Conservation (phyloP, 2,329 filamentous ascomycete species). For the Scedosporium boydii region DNA sequence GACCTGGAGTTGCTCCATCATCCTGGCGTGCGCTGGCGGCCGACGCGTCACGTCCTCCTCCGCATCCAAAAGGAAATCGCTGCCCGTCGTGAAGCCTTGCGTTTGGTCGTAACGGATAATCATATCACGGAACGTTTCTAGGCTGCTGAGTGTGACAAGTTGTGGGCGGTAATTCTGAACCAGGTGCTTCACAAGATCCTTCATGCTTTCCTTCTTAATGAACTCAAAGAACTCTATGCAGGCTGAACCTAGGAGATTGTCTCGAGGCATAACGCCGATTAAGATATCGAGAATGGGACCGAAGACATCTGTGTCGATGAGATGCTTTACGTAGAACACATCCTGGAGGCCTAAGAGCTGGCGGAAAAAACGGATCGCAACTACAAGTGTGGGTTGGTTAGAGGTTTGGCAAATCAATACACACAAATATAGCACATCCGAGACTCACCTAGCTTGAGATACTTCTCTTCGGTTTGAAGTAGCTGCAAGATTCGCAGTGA, state of each 20-base stretch:
- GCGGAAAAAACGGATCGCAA: slow-evolving; percentile 88
- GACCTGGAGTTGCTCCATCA: slow-evolving; percentile 61
- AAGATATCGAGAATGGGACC: slow-evolving; percentile 79
- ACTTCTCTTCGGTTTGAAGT: slow-evolving; percentile 76
- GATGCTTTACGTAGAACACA: slow-evolving; percentile 80
- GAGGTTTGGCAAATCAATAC: not conserved
- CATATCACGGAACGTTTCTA: slow-evolving; percentile 74
- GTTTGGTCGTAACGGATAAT: slow-evolving; percentile 72
- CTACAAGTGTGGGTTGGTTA: slow-evolving; percentile 28
- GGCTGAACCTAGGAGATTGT: slow-evolving; percentile 89
- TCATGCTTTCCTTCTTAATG: slow-evolving; percentile 73
- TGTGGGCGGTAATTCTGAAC: slow-evolving; percentile 77
- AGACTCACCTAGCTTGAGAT: slow-evolving; percentile 75
- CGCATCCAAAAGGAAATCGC: slow-evolving; percentile 65
- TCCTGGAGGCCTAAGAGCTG: slow-evolving; percentile 78
- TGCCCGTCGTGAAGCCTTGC: slow-evolving; percentile 53
- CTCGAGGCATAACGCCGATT: slow-evolving; percentile 74
- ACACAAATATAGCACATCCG: not conserved
- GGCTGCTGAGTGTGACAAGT: slow-evolving; percentile 65
- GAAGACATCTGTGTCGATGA: slow-evolving; percentile 72
- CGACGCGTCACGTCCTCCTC: slow-evolving; percentile 46
- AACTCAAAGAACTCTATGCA: slow-evolving; percentile 91
- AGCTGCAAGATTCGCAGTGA: slow-evolving; percentile 74
- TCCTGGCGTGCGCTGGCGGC: slow-evolving; percentile 40
- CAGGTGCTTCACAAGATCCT: slow-evolving; percentile 72